Percentiles rank a stretch among this genome's conserved stretches.
These are phyloP conservation scores for Scedosporium aurantiacum DNA, from an alignment of 2,329 filamentous ascomycete species.

Conservation along the genomic window DNA sequence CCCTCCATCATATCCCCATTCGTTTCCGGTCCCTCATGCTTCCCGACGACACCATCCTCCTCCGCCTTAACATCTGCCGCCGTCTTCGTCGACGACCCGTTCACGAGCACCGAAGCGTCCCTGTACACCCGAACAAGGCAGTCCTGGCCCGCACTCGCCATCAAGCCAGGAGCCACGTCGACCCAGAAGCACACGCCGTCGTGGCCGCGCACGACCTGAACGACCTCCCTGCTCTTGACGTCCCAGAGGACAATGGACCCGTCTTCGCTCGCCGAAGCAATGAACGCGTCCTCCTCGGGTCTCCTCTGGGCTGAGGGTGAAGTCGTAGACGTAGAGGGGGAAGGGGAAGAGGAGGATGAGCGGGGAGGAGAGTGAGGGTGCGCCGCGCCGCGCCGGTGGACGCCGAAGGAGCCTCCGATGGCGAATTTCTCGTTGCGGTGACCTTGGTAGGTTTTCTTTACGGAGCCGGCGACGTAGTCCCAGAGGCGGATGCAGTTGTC, in stretches of 20 bases:
- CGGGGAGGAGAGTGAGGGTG: background rate
- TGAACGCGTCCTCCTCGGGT: conserved; percentile 41
- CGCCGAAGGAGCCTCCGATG: conserved; percentile 73
- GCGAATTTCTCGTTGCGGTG: conserved; percentile 78
- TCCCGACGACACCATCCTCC: conserved; percentile 7
- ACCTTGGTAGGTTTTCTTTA: conserved; percentile 95
- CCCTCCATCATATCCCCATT: conserved; percentile 6
- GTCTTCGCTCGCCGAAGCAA: conserved; percentile 79
- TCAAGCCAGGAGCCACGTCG: conserved; percentile 43
- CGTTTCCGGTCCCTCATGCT: conserved; percentile 2
- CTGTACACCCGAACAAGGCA: conserved; percentile 39
- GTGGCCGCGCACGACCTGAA: conserved; percentile 53
- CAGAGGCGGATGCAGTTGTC: conserved; percentile 85
- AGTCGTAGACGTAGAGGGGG: background rate
- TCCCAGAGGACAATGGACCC: conserved; percentile 83
- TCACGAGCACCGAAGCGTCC: conserved; percentile 11
- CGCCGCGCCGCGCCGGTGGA: conserved; percentile 19
- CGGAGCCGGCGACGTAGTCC: conserved; percentile 86
- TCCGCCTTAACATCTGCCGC: background rate
- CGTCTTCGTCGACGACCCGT: background rate
- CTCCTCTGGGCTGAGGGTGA: background rate
- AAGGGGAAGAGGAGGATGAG: background rate
- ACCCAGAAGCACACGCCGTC: conserved; percentile 57
- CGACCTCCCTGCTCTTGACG: conserved; percentile 69
- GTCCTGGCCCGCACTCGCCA: conserved; percentile 49